A percentile compares a stretch with the other conserved stretches of the same genome.
phyloP scores from a whole-genome alignment of 805 yeast genomes.

The Lipomyces lipofer region DNA sequence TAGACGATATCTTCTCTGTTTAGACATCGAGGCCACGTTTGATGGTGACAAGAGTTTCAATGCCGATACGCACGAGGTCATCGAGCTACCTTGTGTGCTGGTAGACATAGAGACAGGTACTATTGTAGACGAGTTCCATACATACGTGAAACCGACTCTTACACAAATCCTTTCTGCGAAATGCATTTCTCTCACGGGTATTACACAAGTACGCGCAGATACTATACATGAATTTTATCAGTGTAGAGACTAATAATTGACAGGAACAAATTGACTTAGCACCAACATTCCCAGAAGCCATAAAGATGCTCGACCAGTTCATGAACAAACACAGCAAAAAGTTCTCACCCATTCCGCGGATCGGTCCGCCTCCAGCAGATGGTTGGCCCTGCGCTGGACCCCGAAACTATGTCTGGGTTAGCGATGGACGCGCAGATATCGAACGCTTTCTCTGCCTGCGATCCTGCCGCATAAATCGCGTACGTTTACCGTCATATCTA shows the following conservation, averaged over 20 bases:
- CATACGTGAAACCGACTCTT: constrained; percentile 23
- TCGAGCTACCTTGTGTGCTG: constrained; percentile 36
- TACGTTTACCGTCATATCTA: constrained; percentile 20
- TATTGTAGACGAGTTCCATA: constrained; percentile 30
- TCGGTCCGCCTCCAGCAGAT: constrained; percentile 1
- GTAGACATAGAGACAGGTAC: constrained; percentile 17
- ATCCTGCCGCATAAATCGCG: constrained; percentile 21
- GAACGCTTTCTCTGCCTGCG: constrained; percentile 25
- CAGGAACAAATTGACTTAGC: constrained; percentile 12
- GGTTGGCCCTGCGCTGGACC: constrained; percentile 5
- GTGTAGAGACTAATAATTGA: background rate
- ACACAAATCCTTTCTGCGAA: constrained; percentile 1
- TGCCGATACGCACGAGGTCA: constrained; percentile 27
- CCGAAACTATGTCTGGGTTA: constrained; percentile 22
- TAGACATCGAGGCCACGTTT: constrained; percentile 32
- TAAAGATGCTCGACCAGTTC: constrained; percentile 16
- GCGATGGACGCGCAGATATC: constrained; percentile 29
- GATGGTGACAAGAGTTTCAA: constrained; percentile 10
- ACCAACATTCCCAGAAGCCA: constrained; percentile 22
- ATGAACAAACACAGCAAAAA: constrained; percentile 16
- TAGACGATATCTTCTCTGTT: constrained; percentile 27
- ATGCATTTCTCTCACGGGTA: constrained; percentile 27
- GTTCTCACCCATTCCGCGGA: constrained; percentile 10
- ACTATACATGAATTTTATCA: too few relatives aligned
- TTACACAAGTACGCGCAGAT: constrained; percentile 14